Evolutionary conservation across 2,329 filamentous ascomycete genomes (phyloP), one percentile per base, ranked within the genome.

Genomic region (Ophiocordyceps sinensis): DNA sequence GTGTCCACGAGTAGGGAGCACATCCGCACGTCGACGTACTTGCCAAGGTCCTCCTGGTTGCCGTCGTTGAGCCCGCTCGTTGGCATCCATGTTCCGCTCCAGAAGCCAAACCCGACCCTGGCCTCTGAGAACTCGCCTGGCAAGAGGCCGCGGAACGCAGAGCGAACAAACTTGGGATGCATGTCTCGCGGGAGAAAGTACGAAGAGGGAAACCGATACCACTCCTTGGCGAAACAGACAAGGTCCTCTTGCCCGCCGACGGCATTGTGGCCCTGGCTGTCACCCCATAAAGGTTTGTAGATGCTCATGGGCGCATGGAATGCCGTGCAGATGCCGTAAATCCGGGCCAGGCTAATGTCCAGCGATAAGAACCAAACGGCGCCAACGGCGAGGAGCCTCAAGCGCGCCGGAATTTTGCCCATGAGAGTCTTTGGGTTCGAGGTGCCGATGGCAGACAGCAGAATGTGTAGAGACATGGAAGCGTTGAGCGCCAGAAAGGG

Each of bases 191-290:
- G 89, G 3, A 98, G 68, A 57, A 91, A 87, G 65, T 87, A 96
- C 0, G 88, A 93, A 1, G 84, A 89, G 2, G 91, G 89, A 56
- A 95, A 96, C 30, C 91, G 84, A 60, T 98, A 95, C 91, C 91
- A 98, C 57, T 98, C 91, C 58, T 96, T 98, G 26, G 85, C 87
- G 32, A 94, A 75, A 58, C 91, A 98, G 3, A 98, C 76, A 15
- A 70, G 78, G 47, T 85, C 81, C 14, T 79, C 83, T 2, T 65
- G 57, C 0, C 64, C 60, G 2, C 76, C 73, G 6, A 83, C 50
- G 1, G 66, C 71, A n/a, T 36, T 13, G 17, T 43, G 53, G 36
- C 65, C 64, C 17, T 68, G 53, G 1, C 65, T 57, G 13, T 63
- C 64, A 17, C 74, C 71, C 42, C 79, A 70, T 1, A 96, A 67